These are phyloP conservation scores for Astrocystis sublimbata DNA, from an alignment of 495 filamentous ascomycete genomes.

Conservation along the genomic window DNA sequence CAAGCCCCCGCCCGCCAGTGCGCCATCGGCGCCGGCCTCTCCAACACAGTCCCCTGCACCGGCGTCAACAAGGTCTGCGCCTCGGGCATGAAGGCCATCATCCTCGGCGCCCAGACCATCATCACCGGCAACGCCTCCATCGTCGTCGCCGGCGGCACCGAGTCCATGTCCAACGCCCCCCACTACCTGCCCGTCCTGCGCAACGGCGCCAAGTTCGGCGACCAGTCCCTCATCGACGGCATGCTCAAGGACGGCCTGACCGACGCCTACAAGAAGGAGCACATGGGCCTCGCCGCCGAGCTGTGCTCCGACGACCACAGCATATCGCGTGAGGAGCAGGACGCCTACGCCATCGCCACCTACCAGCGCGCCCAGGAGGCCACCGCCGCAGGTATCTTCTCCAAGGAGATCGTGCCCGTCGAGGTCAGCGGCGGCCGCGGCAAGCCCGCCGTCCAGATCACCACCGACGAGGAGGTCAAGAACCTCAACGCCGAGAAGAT, in stretches of 20 bases:
- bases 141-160: conserved; percentile 88
- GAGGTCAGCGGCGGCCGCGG: conserved; percentile 84
- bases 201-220: conserved; percentile 84
- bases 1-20: conserved; percentile 96
- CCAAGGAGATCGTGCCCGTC: conserved; percentile 84
- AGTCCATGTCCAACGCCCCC: conserved; percentile 98
- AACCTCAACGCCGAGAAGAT: conserved; percentile 96
- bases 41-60: conserved; percentile 76
- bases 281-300: conserved; percentile 93
- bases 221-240: conserved; percentile 83
- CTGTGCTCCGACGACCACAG: conserved; percentile 84
- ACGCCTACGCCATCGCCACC: conserved; percentile 87
- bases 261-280: conserved; percentile 87
- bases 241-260: conserved; percentile 89
- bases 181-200: conserved; percentile 89
- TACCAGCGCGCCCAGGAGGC: conserved; percentile 92
- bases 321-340: conserved; percentile 79
- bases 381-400: conserved; percentile 73
- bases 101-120: conserved; percentile 93
- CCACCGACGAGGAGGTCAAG: conserved; percentile 92
- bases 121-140: conserved; percentile 89
- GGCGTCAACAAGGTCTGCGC: conserved; percentile 99
- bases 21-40: conserved; percentile 81
- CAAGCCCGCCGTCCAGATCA: conserved; percentile 79
- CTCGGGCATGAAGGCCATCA: conserved; percentile 88